Conservation (phyloP, 179 eudicot species). For the Spinacia oleracea region DNA sequence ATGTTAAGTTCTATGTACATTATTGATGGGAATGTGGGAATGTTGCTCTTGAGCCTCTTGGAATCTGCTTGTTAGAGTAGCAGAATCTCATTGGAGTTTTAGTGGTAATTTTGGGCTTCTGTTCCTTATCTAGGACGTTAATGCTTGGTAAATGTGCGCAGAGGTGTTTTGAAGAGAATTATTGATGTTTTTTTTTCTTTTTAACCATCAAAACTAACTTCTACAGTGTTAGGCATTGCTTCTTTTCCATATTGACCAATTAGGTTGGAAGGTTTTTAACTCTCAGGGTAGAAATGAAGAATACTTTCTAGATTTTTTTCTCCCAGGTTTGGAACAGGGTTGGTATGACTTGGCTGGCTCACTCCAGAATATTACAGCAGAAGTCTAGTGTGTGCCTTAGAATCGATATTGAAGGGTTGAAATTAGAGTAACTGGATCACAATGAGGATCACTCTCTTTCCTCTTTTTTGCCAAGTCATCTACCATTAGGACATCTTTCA, state of each 20-base stretch:
- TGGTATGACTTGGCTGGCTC: not conserved
- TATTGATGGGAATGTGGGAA: not conserved
- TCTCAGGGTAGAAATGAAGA: not conserved
- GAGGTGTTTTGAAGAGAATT: not conserved
- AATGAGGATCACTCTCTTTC: not conserved
- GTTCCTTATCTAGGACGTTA: not conserved
- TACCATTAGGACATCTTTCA: not conserved
- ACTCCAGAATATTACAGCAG: too few relatives aligned
- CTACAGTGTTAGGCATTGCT: not conserved
- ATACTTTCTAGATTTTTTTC: not conserved
- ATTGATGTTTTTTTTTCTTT: not conserved
- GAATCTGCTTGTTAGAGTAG: not conserved
- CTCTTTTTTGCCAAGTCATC: not conserved
- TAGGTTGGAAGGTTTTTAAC: not conserved
- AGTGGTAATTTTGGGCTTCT: too few relatives aligned
- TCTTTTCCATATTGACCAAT: not conserved
- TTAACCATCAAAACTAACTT: not conserved
- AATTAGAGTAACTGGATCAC: not conserved
- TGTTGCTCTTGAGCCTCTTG: not conserved
- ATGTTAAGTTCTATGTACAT: not conserved
- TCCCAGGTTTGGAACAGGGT: not conserved
- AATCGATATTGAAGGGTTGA: not conserved
- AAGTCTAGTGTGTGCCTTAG: not conserved
- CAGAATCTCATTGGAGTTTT: too few relatives aligned
- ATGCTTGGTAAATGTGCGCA: not conserved